Percentiles rank a stretch among this genome's conserved stretches.
Conservation (phyloP, 495 filamentous ascomycete species). For the Aspergillus olivimuriae region DNA sequence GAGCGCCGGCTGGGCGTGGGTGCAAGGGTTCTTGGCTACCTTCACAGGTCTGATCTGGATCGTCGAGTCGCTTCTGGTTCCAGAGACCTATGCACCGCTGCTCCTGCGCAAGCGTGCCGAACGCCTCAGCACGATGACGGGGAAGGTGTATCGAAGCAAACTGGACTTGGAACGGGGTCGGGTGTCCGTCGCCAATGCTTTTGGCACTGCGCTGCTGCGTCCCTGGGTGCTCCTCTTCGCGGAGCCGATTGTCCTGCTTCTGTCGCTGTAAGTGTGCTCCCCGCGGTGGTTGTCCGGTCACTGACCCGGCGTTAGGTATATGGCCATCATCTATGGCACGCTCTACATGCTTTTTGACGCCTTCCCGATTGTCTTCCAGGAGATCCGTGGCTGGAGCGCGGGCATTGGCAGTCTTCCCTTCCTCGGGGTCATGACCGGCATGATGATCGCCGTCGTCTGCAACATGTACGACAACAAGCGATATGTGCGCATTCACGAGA, state of each 20-base stretch:
- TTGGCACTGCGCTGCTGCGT: constrained; percentile 36
- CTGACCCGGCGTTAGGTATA: constrained; percentile 37
- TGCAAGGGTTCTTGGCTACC: constrained; percentile 38
- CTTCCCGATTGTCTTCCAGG: constrained; percentile 63
- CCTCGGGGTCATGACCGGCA: constrained; percentile 66
- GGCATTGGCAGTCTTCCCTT: constrained; percentile 64
- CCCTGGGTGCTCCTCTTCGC: constrained; percentile 52
- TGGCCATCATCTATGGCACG: constrained; percentile 61
- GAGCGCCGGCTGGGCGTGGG: constrained; percentile 54
- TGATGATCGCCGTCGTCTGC: constrained; percentile 49
- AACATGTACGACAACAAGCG: constrained; percentile 33
- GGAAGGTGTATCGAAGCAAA: constrained; percentile 44
- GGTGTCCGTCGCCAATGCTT: constrained; percentile 29
- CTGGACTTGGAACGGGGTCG: constrained; percentile 35
- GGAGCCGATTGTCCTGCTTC: constrained; percentile 54
- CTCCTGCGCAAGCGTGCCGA: constrained; percentile 47
- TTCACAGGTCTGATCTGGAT: constrained; percentile 23
- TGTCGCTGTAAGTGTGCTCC: constrained; percentile 22
- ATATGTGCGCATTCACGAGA: constrained; percentile 19
- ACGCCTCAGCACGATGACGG: constrained; percentile 45
- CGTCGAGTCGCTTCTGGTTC: constrained; percentile 36
- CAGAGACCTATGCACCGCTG: constrained; percentile 56
- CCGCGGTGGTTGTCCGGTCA: neutral
- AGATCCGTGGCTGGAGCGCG: constrained; percentile 43
- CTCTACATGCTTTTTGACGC: constrained; percentile 75